These are phyloP conservation scores for Entomortierella chlamydospora DNA, from an alignment of 192 early-diverging fungal genomes.

Conservation along the genomic window DNA sequence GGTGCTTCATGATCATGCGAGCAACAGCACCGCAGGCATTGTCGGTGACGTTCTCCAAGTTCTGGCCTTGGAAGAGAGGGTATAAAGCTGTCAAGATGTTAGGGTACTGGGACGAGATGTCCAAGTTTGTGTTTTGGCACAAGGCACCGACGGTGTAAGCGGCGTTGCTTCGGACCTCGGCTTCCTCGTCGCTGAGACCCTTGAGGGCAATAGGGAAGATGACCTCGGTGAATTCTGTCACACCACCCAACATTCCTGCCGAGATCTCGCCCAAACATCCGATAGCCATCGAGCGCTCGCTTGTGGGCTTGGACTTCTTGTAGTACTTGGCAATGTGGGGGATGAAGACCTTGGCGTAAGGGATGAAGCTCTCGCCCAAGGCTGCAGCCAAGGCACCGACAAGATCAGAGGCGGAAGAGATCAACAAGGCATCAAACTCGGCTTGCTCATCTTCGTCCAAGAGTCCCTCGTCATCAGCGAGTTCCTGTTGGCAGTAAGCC, in stretches of 20 bases:
- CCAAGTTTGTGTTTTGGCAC: constrained; percentile 70
- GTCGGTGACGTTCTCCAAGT: constrained; percentile 69
- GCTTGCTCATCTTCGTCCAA: constrained; percentile 87
- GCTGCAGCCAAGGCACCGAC: constrained; percentile 81
- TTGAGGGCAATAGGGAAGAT: constrained; percentile 78
- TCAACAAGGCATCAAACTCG: constrained; percentile 85
- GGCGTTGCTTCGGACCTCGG: constrained; percentile 90
- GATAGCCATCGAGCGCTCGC: constrained; percentile 92
- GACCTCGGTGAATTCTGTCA: constrained; percentile 69
- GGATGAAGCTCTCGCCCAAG: constrained; percentile 79
- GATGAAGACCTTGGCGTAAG: constrained; percentile 81
- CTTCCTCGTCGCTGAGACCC: constrained; percentile 79
- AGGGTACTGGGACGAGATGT: constrained; percentile 75
- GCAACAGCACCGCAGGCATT: constrained; percentile 87
- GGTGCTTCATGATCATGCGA: constrained; percentile 75
- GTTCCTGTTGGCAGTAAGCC: constrained; percentile 78
- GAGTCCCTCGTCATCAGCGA: constrained; percentile 71
- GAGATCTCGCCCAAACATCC: constrained; percentile 88
- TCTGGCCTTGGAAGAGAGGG: constrained; percentile 69
- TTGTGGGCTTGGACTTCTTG: constrained; percentile 66
- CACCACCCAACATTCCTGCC: constrained; percentile 67
- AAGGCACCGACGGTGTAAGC: constrained; percentile 85
- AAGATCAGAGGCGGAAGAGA: constrained; percentile 83
- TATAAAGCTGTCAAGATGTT: constrained; percentile 71
- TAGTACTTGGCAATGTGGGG: constrained; percentile 86